A percentile compares a stretch with the other conserved stretches of the same genome.
Evolutionary conservation across 331 rosid species (phyloP).

Genomic region (Rhamnella rubrinervis): DNA sequence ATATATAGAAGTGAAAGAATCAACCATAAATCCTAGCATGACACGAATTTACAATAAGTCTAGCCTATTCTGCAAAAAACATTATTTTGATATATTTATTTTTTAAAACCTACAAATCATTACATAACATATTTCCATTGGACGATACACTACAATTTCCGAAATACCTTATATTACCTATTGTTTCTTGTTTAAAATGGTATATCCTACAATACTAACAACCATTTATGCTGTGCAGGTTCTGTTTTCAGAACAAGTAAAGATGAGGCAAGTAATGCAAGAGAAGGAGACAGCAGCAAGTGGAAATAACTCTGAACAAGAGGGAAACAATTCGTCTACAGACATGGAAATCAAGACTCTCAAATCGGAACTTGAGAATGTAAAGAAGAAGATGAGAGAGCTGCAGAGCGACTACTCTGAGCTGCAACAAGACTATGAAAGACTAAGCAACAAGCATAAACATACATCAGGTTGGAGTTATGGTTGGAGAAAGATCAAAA

Average conservation of each 20-base stretch:
- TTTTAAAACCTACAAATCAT: no score
- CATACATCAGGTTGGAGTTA: conserved; percentile 50
- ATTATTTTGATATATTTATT: no score
- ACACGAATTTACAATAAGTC: no score
- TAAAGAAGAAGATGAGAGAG: conserved; percentile 59
- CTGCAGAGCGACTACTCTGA: conserved; percentile 72
- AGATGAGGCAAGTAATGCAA: conserved; percentile 77
- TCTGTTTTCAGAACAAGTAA: conserved; percentile 83
- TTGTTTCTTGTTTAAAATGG: conserved; percentile 7
- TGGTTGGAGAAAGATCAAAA: conserved; percentile 76
- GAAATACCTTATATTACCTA: neutral
- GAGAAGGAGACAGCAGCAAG: conserved; percentile 60
- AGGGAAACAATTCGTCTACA: conserved; percentile 51
- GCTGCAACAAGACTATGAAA: conserved; percentile 70
- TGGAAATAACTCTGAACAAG: conserved; percentile 52
- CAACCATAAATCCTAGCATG: no score
- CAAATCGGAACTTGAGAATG: conserved; percentile 68
- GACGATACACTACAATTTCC: neutral
- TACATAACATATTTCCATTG: no score
- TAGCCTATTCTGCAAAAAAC: no score
- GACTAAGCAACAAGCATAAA: conserved; percentile 46
- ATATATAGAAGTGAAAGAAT: no score
- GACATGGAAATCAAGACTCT: conserved; percentile 60
- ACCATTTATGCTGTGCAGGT: conserved; percentile 53
- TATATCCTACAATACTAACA: conserved; percentile 28